Conservation (phyloP, 371 early-diverging fungal species). For the Apophysomyces trapeziformis region DNA sequence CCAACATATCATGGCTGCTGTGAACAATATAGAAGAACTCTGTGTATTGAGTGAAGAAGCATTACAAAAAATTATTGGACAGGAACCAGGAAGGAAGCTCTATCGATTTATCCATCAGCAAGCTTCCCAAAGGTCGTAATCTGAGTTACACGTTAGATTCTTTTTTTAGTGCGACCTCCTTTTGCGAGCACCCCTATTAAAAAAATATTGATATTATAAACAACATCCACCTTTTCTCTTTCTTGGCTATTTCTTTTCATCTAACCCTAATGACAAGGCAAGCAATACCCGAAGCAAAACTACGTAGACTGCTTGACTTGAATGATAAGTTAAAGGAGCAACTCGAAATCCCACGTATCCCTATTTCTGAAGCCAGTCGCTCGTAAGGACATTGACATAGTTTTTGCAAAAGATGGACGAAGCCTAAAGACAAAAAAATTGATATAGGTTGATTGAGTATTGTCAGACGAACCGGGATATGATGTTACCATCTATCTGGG, state of each 20-base stretch:
- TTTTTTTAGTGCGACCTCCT: background rate
- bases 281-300: slow-evolving; percentile 46
- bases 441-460: slow-evolving; percentile 46
- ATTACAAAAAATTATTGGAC: slow-evolving; percentile 58
- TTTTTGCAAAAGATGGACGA: slow-evolving; percentile 1
- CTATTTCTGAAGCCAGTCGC: slow-evolving; percentile 3
- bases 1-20: slow-evolving; percentile 69
- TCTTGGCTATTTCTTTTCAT: background rate
- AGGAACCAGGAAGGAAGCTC: slow-evolving; percentile 55
- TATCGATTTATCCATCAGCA: slow-evolving; percentile 56
- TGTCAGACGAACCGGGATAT: slow-evolving; percentile 50
- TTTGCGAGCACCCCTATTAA: background rate
- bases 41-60: slow-evolving; percentile 49
- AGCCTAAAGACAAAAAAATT: background rate
- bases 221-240: background rate
- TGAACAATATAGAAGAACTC: slow-evolving; percentile 67
- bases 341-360: slow-evolving; percentile 48
- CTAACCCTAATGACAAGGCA: slow-evolving; percentile 20
- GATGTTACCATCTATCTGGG: slow-evolving; percentile 54
- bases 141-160: background rate
- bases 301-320: slow-evolving; percentile 45
- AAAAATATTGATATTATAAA: slow-evolving; percentile 7
- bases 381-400: background rate
- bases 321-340: slow-evolving; percentile 55
- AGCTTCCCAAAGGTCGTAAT: background rate